Conservation (phyloP, 2,329 filamentous ascomycete species). For the Fusarium sp. region DNA sequence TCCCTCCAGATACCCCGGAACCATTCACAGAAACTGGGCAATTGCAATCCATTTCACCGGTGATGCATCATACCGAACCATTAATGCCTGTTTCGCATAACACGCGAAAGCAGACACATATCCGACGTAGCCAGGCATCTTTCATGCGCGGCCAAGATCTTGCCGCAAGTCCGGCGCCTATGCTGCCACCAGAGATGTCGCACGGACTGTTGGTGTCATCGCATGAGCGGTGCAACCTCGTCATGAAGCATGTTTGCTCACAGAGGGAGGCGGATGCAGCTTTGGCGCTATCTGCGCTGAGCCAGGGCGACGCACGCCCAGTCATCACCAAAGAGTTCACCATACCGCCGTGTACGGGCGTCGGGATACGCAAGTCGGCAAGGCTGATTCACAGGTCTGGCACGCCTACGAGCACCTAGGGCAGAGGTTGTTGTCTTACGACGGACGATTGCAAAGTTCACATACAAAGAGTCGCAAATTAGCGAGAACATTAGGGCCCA, state of each 20-base stretch:
- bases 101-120: constrained; percentile 31
- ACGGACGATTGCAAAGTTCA: constrained; percentile 3
- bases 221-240: constrained; percentile 7
- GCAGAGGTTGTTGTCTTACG: constrained; percentile 13
- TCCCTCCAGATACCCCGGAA: constrained; percentile 4
- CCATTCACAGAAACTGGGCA: constrained; percentile 32
- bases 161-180: constrained; percentile 36
- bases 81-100: constrained; percentile 46
- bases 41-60: constrained; percentile 26
- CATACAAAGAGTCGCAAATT: constrained; percentile 10
- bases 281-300: constrained; percentile 37
- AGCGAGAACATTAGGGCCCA: constrained; percentile 2
- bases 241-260: constrained; percentile 21
- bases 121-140: not conserved
- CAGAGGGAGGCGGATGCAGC: constrained; percentile 38
- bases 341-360: constrained; percentile 9
- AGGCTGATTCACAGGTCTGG: constrained; percentile 7
- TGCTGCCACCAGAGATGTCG: constrained; percentile 31
- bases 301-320: constrained; percentile 23
- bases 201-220: constrained; percentile 18
- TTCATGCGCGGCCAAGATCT: constrained; percentile 33
- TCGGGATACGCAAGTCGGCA: constrained; percentile 27
- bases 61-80: constrained; percentile 23
- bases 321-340: not conserved
- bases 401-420: constrained; percentile 21